Conservation (phyloP, 2,329 filamentous ascomycete genomes). For the Phialemoniopsis sp. region DNA sequence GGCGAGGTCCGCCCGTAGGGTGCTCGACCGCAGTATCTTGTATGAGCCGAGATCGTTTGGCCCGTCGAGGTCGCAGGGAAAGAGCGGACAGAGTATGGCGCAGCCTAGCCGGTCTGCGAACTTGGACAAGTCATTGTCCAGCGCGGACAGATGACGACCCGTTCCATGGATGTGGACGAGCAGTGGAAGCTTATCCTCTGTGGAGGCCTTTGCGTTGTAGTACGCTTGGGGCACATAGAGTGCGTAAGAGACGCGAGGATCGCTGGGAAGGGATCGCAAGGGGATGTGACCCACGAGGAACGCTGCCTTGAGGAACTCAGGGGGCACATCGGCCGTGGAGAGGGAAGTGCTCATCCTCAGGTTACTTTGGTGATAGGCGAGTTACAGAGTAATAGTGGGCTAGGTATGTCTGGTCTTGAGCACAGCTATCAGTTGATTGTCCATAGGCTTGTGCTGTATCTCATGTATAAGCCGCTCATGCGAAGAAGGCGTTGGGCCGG, state of each 20-base stretch:
- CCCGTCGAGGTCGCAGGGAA: constrained; percentile 21
- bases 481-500: too few relatives aligned
- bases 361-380: too few relatives aligned
- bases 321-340: constrained; percentile 13
- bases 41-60: constrained; percentile 22
- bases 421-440: too few relatives aligned
- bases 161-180: constrained; percentile 24
- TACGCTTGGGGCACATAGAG: constrained; percentile 18
- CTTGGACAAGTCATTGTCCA: constrained; percentile 10
- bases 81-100: constrained; percentile 21
- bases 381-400: too few relatives aligned
- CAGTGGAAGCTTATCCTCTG: constrained; percentile 16
- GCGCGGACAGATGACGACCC: constrained; percentile 10
- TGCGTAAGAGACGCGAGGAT: constrained; percentile 20
- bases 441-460: too few relatives aligned
- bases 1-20: constrained; percentile 17
- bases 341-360: constrained; percentile 1
- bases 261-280: constrained; percentile 11
- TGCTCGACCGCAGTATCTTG: constrained; percentile 16
- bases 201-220: constrained; percentile 8
- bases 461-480: too few relatives aligned
- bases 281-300: constrained; percentile 19
- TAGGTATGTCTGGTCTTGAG: too few relatives aligned
- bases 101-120: constrained; percentile 18
- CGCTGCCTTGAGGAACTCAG: constrained; percentile 17